Base-by-base conservation (phyloP, 163 green algal genomes). In the Chlamydomonas reinhardtii region DNA sequence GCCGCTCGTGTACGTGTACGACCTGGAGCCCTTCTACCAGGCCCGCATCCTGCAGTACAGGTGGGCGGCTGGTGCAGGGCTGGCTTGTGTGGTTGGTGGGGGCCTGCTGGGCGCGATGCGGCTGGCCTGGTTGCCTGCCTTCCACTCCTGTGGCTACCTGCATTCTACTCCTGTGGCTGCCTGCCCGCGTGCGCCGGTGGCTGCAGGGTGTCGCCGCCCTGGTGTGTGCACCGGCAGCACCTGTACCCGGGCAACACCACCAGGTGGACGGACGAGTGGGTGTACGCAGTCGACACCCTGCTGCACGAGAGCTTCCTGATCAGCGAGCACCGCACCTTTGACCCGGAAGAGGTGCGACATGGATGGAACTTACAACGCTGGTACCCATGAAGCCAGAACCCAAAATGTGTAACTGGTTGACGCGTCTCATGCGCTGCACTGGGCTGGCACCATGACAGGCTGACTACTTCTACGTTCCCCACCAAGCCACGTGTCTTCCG, bases 1-100 rank as follows among this genome's bases (percentile, higher is more conserved):
- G 8, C 94, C 94, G 17, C 84, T 94, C 39, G 93, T 97, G 32
- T 97, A 94, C 73, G 88, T 97, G n/a, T 96, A 96, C 61, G 94
- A 97, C 78, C 89, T 97, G 85, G 92, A 94, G 24, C 61, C 91
- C 27, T 80, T 91, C 34, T 96, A 94, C 91, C 91, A 92, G 56
- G 71, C 69, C 48, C 91, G 91, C 8, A 77, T 96, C 74, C 74
- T 96, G 69, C 92, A 97, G 84, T 95, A 95, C 84, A 89, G 88
- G 88, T 91, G 31, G 24, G 70, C 27, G 4, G 20, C n/a, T 34
- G 48, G n/a, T 71, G 75, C 14, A 8, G 24, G 54, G 52, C 39
- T 48, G 59, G 52, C 16, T 14, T 29, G 52, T 68, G 52, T 71
- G 4, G 73, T n/a, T n/a, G n/a, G n/a, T n/a, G n/a, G n/a, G n/a